phyloP scores from a whole-genome alignment of 2,329 filamentous ascomycete genomes.

The Elsinoe arachidis region DNA sequence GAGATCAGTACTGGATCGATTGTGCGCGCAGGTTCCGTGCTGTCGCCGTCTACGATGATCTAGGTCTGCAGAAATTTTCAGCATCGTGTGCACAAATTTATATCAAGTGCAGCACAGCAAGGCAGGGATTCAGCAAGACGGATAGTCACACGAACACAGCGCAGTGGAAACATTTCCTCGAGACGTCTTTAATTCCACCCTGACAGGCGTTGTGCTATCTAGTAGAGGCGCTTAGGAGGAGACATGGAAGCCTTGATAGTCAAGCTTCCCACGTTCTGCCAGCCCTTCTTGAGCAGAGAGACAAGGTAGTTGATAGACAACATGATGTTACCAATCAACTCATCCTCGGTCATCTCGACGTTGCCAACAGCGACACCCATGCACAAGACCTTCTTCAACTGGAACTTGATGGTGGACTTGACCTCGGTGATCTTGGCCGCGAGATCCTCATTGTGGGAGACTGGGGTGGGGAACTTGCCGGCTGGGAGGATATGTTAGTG shows the following conservation, averaged over 20 bases:
- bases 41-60: too few species aligned
- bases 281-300: constrained; percentile 99
- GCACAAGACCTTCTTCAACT: constrained; percentile 99
- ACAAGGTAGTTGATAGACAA: constrained; percentile 99
- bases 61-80: too few species aligned
- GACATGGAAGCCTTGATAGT: constrained; percentile 99
- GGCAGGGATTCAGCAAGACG: not conserved
- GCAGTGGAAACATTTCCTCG: not conserved
- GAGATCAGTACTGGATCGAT: too few species aligned
- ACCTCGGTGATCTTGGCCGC: constrained; percentile 94
- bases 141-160: not conserved
- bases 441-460: constrained; percentile 94
- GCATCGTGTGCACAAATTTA: too few species aligned
- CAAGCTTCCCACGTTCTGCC: constrained; percentile 99
- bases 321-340: constrained; percentile 98
- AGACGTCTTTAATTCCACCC: not conserved
- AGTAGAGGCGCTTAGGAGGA: constrained; percentile 96
- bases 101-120: too few species aligned
- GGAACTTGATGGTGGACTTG: constrained; percentile 99
- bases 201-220: constrained; percentile 33
- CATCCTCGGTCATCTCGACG: constrained; percentile 90
- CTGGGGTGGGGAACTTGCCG: constrained; percentile 98
- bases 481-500: constrained; percentile 46
- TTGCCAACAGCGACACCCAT: constrained; percentile 99
- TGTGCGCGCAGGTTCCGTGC: too few species aligned